Evolutionary conservation across 2,329 filamentous ascomycete species (phyloP).

Genomic region (Aspergillus ibericus): DNA sequence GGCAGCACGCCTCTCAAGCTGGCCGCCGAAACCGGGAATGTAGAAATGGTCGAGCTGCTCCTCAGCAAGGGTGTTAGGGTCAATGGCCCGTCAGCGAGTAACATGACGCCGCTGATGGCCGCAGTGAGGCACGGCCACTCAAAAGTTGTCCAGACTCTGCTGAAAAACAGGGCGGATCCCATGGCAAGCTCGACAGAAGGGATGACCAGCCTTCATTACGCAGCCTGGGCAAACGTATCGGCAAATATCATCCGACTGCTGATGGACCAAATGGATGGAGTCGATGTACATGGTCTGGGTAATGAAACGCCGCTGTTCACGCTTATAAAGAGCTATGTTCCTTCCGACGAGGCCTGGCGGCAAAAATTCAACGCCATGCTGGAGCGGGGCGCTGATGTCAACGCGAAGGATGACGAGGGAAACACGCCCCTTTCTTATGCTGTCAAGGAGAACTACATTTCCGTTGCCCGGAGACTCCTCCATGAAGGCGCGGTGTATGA

Average conservation of each 20-base stretch:
- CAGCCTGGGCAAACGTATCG: background rate
- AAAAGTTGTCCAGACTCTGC: background rate
- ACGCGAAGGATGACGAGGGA: background rate
- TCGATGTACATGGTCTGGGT: background rate
- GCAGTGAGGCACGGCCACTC: conserved; percentile 7
- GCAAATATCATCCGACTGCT: conserved; percentile 4
- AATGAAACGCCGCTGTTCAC: conserved; percentile 8
- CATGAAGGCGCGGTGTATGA: background rate
- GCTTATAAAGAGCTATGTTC: background rate
- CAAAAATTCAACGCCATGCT: background rate
- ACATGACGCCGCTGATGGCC: conserved; percentile 10
- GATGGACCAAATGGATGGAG: background rate
- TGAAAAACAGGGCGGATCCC: conserved; percentile 2
- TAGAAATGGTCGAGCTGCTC: background rate
- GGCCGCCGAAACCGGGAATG: background rate
- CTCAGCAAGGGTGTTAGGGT: background rate
- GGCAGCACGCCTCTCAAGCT: conserved; percentile 9
- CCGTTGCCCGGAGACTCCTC: background rate
- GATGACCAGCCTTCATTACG: conserved; percentile 13
- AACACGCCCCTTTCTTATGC: conserved; percentile 2
- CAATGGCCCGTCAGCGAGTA: conserved; percentile 2
- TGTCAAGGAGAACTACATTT: background rate
- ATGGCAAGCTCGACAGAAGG: conserved; percentile 2
- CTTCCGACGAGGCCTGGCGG: background rate
- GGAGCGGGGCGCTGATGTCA: background rate